A percentile compares a stretch with the other conserved stretches of the same genome.
Evolutionary conservation across 1,284 basidiomycete genomes (phyloP).

Genomic region (Leccinum subrobustum): DNA sequence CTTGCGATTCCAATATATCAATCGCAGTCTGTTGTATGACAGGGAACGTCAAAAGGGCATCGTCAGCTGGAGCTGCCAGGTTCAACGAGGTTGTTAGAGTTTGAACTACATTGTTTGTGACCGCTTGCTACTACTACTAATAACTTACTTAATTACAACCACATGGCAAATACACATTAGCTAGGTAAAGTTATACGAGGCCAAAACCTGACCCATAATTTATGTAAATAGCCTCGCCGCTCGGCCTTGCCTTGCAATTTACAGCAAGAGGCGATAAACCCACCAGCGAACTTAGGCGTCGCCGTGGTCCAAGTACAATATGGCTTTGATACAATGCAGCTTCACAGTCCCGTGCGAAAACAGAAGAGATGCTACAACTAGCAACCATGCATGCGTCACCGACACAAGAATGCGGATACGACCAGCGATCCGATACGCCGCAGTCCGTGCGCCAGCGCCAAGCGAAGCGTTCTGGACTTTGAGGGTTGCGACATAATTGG

Average conservation of each 20-base stretch:
- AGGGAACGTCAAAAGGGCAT: constrained; percentile 30
- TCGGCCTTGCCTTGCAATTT: constrained; percentile 20
- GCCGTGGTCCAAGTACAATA: constrained; percentile 23
- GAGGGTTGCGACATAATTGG: constrained; percentile 25
- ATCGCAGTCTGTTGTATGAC: constrained; percentile 11
- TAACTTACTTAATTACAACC: constrained; percentile 17
- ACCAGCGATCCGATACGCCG: constrained; percentile 31
- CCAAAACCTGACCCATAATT: constrained; percentile 18
- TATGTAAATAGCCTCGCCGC: constrained; percentile 32
- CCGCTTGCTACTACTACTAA: constrained; percentile 27
- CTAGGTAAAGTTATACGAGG: constrained; percentile 5
- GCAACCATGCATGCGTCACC: constrained; percentile 20
- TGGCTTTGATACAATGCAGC: constrained; percentile 21
- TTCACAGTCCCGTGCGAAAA: constrained; percentile 29
- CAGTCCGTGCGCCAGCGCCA: constrained; percentile 24
- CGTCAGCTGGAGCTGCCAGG: constrained; percentile 15
- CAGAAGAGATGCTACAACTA: constrained; percentile 4
- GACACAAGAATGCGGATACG: constrained; percentile 34
- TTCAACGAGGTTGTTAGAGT: constrained; percentile 20
- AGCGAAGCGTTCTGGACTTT: constrained; percentile 27
- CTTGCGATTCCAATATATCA: constrained; percentile 17
- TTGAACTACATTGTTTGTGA: constrained; percentile 29
- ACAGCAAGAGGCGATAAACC: constrained; percentile 3
- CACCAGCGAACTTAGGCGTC: constrained; percentile 6
- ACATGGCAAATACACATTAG: constrained; percentile 20